phyloP scores from a whole-genome alignment of 208 protist species.

The Phytomonas francai region DNA sequence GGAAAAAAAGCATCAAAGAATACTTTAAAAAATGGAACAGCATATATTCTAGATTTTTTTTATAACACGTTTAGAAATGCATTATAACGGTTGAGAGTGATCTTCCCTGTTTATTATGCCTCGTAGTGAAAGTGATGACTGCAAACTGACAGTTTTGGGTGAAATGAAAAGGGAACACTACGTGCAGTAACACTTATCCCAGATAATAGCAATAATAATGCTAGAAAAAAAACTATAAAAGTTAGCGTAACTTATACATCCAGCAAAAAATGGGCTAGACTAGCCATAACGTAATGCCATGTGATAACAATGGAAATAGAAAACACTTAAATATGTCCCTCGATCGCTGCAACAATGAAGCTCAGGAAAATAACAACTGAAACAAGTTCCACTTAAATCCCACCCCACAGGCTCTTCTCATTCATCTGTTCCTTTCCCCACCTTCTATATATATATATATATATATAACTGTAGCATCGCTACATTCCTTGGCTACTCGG shows the following conservation, averaged over 20 bases:
- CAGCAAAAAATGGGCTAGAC: not conserved
- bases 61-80: not conserved
- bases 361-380: not conserved
- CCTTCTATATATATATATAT: not conserved
- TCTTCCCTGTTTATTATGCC: not conserved
- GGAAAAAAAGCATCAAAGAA: slow-evolving; percentile 1
- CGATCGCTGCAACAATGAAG: not conserved
- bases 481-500: not conserved
- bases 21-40: not conserved
- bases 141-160: not conserved
- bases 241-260: not conserved
- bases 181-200: not conserved
- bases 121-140: not conserved
- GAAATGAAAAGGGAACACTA: not conserved
- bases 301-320: not conserved
- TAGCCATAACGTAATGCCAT: not conserved
- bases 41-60: not conserved
- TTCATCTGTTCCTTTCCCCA: not conserved
- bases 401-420: not conserved
- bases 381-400: not conserved
- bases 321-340: not conserved
- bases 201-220: not conserved
- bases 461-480: not conserved
- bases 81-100: not conserved
- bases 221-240: not conserved